phyloP scores from a whole-genome alignment of 371 early-diverging fungal species.

The Mortierella sp. region DNA sequence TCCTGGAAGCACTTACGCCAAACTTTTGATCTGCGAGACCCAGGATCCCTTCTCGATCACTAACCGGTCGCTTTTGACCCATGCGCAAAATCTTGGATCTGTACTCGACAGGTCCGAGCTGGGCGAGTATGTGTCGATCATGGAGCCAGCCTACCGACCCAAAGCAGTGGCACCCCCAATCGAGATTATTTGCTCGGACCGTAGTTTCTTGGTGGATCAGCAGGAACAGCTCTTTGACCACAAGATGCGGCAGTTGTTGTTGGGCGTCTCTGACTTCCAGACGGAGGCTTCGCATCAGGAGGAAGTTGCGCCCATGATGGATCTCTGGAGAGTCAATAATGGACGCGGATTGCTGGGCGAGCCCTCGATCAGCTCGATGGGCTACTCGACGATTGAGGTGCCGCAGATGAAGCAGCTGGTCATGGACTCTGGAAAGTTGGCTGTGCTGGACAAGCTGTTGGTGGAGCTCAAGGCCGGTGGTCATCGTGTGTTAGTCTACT shows the following conservation, averaged over 20 bases:
- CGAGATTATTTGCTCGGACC: slow-evolving; percentile 75
- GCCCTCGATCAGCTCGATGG: slow-evolving; percentile 35
- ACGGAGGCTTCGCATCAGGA: slow-evolving; percentile 28
- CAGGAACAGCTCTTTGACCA: slow-evolving; percentile 66
- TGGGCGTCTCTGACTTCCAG: slow-evolving; percentile 61
- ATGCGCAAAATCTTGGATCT: slow-evolving; percentile 34
- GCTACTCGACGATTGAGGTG: slow-evolving; percentile 55
- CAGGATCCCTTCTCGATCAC: slow-evolving; percentile 43
- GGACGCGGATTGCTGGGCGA: slow-evolving; percentile 56
- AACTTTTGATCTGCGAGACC: slow-evolving; percentile 62
- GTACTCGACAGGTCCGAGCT: slow-evolving; percentile 33
- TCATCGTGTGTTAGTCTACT: slow-evolving; percentile 96
- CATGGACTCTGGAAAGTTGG: slow-evolving; percentile 96
- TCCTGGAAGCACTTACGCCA: slow-evolving; percentile 62
- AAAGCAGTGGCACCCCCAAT: slow-evolving; percentile 77
- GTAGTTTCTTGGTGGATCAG: slow-evolving; percentile 72
- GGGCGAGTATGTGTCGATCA: slow-evolving; percentile 42
- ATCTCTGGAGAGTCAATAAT: slow-evolving; percentile 43
- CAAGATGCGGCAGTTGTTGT: slow-evolving; percentile 62
- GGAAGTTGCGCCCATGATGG: slow-evolving; percentile 35
- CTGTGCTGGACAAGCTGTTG: slow-evolving; percentile 89
- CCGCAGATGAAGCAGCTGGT: slow-evolving; percentile 88
- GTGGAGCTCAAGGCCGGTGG: slow-evolving; percentile 90
- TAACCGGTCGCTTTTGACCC: slow-evolving; percentile 25
- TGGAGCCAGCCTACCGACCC: slow-evolving; percentile 55